Conservation (phyloP, 805 yeast species). For the Metschnikowia peoriensis region DNA sequence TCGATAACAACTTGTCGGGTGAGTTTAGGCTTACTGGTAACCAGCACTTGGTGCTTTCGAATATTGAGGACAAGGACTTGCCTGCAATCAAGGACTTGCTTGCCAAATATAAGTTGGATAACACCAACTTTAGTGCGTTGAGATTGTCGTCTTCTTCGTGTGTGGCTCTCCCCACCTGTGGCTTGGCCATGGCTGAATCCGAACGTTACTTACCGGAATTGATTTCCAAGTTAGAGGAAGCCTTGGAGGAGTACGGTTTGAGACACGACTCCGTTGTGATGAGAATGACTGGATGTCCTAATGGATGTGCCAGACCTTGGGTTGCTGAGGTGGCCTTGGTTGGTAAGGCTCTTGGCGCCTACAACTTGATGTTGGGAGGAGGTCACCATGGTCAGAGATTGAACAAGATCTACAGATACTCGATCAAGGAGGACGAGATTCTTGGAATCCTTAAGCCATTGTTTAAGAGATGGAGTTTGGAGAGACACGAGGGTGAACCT, state of each 20-base stretch:
- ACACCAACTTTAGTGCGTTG: constrained; percentile 76
- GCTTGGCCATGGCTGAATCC: constrained; percentile 97
- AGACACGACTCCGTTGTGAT: constrained; percentile 92
- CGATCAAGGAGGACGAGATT: constrained; percentile 88
- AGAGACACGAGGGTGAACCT: constrained; percentile 87
- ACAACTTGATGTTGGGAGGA: constrained; percentile 93
- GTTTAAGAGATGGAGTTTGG: constrained; percentile 92
- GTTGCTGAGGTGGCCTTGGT: constrained; percentile 93
- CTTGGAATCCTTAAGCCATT: constrained; percentile 73
- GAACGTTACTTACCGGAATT: constrained; percentile 88
- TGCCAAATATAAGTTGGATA: constrained; percentile 76
- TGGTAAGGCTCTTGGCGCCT: constrained; percentile 92
- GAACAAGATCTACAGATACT: constrained; percentile 84
- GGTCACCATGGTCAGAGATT: constrained; percentile 91
- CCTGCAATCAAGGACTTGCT: constrained; percentile 60
- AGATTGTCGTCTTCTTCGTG: constrained; percentile 93
- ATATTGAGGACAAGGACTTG: constrained; percentile 67
- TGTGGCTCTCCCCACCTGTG: constrained; percentile 98
- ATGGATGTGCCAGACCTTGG: constrained; percentile 99
- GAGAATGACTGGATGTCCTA: constrained; percentile 99
- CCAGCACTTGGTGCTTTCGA: constrained; percentile 82
- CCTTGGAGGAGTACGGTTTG: constrained; percentile 86
- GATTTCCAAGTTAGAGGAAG: constrained; percentile 76
- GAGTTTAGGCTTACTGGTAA: constrained; percentile 94
- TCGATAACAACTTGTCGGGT: constrained; percentile 56